Evolutionary conservation across 2,329 filamentous ascomycete genomes (phyloP), one percentile per base, ranked within the genome.

Genomic region (Paecilomyces variotii): DNA sequence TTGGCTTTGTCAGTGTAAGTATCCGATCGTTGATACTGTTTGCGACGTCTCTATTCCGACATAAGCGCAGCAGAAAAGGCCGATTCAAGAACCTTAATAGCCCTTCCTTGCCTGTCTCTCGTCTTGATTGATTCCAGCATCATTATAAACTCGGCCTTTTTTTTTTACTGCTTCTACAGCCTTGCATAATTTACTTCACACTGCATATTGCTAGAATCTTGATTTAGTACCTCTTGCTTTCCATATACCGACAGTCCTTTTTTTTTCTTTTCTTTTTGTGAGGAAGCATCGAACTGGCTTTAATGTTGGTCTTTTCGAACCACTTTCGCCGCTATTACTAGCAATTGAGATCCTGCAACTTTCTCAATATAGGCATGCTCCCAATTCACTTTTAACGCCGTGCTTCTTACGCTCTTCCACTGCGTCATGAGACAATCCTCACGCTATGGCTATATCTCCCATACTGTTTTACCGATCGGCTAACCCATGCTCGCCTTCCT

Each of bases 1-100:
- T 89, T 76, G 86, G 83, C 65, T 96, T 96, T 72, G 77, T 96
- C 68, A 88, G 83, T 80, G 93, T 94, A 83, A 79, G 83, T 79
- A 60, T 74, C 58, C 57, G 71, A 52, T 61, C 76, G 65, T 72
- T 78, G 74, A 62, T 75, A 58, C 72, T 67, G 25, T 71, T 66
- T 62, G 64, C 67, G 57, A 65, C 57, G 52, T 68, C 64, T 67
- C 67, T 62, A 58, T 65, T 62, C 61, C 62, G 64, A 59, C 69
- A 64, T 56, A 67, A 68, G 57, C 60, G 60, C 57, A 61, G 65
- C 54, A 62, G 59, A 14, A 45, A 45, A 55, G 56, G 61, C 53
- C 55, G 55, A 39, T 63, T 65, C 58, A 66, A 60, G 45, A 59
- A 69, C 61, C 60, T 62, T 56, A 58, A 61, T 58, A 63, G 61